Base-by-base conservation (phyloP, 164 flowering plant species). In the Stephania japonica region DNA sequence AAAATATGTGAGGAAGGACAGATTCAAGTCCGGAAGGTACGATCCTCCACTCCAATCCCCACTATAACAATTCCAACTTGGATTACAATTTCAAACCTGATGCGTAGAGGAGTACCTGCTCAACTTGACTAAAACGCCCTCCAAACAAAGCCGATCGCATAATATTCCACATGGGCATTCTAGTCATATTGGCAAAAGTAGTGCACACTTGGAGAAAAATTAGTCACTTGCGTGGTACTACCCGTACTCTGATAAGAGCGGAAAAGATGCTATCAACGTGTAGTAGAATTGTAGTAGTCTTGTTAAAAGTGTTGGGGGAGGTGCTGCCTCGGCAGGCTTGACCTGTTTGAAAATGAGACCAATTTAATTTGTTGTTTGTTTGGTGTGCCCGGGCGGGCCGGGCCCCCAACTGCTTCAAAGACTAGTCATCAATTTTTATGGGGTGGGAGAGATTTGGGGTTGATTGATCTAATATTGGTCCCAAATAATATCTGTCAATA, bases 1-100 rank as follows among this genome's bases (percentile, higher is more conserved):
- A 61, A 76, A 64, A 5, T 78, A 87, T 81, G 65, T 77, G 92
- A 84, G 92, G 90, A 83, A 89, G 92, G 92, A 87, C 89, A 79
- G 81, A 82, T 77, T 64, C 83, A 71, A 82, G 82, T 82, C 84
- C 86, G 75, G 85, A 72, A 70, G 42, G 87, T 85, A 84, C 87
- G 85, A 78, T 26, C 61, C 8, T 50, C 19, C 12, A 16, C 19
- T 50, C 19, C 19, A 13, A 4, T 11, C 19, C 12, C 19, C 19
- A 13, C 19, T 11, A 19, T 14, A 50, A 13, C 12, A 14, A 13
- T 50, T 14, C 8, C 19, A 11, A 13, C 19, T 50, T 19, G 19
- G 11, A 19, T 12, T 50, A 19, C 19, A 14, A 14, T 11, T 14
- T 59, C 64, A n/a, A 19, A 18, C 23, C 21, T 6, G 9, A 21